Percentiles rank a stretch among this genome's conserved stretches.
Conservation (phyloP, 2,329 filamentous ascomycete genomes). For the Pseudogymnoascus sp. region DNA sequence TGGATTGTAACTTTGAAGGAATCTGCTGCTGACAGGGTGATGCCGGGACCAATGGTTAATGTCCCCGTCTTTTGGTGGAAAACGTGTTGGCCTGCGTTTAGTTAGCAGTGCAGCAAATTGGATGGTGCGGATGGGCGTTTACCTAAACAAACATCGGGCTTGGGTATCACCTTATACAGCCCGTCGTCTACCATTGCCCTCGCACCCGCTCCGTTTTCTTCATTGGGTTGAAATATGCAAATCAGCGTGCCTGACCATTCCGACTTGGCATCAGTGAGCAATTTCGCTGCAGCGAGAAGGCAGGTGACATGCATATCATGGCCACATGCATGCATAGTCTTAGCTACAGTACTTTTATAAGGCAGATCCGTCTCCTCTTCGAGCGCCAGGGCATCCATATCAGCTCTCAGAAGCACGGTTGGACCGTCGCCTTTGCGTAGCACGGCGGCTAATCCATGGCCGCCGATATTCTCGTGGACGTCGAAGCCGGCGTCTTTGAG, state of each 20-base stretch:
- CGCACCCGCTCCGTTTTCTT: conserved; percentile 49
- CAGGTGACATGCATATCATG: conserved; percentile 47
- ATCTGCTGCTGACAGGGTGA: conserved; percentile 37
- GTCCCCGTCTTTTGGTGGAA: neutral
- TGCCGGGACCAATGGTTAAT: neutral
- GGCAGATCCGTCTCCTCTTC: neutral
- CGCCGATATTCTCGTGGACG: neutral
- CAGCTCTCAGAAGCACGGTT: neutral
- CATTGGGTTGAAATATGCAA: conserved; percentile 50
- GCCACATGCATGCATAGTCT: conserved; percentile 33
- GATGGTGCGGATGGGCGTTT: neutral
- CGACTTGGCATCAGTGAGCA: conserved; percentile 33
- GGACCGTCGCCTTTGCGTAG: neutral
- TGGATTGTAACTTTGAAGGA: conserved; percentile 45
- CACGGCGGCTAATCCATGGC: neutral
- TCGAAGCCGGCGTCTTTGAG: neutral
- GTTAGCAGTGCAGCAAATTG: neutral
- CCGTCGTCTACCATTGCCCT: conserved; percentile 52
- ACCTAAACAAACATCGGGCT: conserved; percentile 41
- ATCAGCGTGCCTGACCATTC: conserved; percentile 49
- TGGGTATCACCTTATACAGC: conserved; percentile 42
- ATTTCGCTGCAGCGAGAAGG: conserved; percentile 40
- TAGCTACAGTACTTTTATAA: neutral
- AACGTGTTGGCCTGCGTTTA: conserved; percentile 39
- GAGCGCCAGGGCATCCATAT: neutral